Percentiles rank a stretch among this genome's conserved stretches.
phyloP scores from a whole-genome alignment of 78 protist genomes.

The Polysphondylium violaceum region DNA sequence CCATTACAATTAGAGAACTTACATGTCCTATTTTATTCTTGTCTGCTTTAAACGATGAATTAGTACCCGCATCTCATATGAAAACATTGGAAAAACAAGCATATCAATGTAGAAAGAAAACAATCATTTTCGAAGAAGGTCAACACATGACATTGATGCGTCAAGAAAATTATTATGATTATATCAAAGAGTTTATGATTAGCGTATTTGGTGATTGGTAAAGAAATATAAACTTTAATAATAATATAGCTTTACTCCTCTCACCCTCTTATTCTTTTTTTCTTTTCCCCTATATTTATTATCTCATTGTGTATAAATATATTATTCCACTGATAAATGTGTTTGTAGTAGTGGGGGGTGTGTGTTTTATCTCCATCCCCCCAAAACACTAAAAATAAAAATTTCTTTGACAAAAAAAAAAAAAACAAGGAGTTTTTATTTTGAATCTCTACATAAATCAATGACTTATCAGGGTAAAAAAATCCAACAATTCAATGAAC shows the following conservation, averaged over 20 bases:
- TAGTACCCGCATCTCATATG: conserved; percentile 68
- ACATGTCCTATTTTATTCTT: conserved; percentile 38
- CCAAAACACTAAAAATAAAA: background rate
- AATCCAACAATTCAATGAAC: no score
- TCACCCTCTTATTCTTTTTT: background rate
- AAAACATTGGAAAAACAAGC: conserved; percentile 17
- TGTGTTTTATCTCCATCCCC: background rate
- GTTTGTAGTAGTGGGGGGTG: background rate
- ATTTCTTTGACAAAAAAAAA: no score
- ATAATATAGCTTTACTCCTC: background rate
- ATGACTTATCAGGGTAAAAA: no score
- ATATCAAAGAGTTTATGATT: conserved; percentile 47
- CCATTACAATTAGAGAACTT: background rate
- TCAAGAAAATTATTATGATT: conserved; percentile 56
- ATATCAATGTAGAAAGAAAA: background rate
- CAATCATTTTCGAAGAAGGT: conserved; percentile 48
- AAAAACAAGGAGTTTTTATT: no score
- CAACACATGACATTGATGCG: conserved; percentile 49
- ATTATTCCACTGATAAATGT: background rate
- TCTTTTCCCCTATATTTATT: background rate
- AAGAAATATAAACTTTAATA: background rate
- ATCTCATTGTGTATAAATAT: background rate
- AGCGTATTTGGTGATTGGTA: background rate
- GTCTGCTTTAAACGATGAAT: conserved; percentile 56
- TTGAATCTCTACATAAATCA: no score